These are phyloP conservation scores for Leishmania tarentolae DNA, from an alignment of 208 protist species.

Conservation along the genomic window DNA sequence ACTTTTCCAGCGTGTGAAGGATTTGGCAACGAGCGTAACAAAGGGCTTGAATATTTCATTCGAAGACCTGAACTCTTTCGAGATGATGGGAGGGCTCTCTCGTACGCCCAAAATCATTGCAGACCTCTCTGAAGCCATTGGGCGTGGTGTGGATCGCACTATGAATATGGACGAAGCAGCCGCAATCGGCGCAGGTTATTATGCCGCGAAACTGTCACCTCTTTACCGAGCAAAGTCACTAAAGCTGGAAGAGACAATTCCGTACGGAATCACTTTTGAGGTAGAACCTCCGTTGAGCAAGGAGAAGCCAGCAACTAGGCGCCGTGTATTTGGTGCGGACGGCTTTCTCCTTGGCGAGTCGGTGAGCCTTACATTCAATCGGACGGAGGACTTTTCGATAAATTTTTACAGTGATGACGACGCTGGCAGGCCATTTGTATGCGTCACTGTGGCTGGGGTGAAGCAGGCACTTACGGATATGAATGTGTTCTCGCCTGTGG, in stretches of 20 bases:
- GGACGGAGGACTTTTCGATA: slow-evolving; percentile 76
- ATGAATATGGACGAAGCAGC: slow-evolving; percentile 93
- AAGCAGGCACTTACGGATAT: slow-evolving; percentile 46
- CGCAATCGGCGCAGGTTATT: slow-evolving; percentile 85
- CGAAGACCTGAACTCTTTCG: slow-evolving; percentile 69
- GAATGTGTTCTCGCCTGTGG: slow-evolving; percentile 34
- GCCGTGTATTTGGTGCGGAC: slow-evolving; percentile 16
- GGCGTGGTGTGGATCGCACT: slow-evolving; percentile 75
- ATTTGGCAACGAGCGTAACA: slow-evolving; percentile 59
- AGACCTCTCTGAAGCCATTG: slow-evolving; percentile 59
- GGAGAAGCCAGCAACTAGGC: slow-evolving; percentile 18
- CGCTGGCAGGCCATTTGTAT: slow-evolving; percentile 32
- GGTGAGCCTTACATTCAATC: slow-evolving; percentile 73
- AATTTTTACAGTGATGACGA: slow-evolving; percentile 37
- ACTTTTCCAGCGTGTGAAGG: slow-evolving; percentile 69
- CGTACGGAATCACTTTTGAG: slow-evolving; percentile 56
- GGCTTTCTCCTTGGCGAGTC: slow-evolving; percentile 39
- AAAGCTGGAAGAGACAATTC: slow-evolving; percentile 57
- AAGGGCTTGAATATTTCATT: slow-evolving; percentile 37
- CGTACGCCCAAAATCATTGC: slow-evolving; percentile 86
- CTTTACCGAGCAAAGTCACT: slow-evolving; percentile 82
- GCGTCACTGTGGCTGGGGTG: slow-evolving; percentile 53
- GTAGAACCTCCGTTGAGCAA: slow-evolving; percentile 38
- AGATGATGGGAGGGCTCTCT: slow-evolving; percentile 88
- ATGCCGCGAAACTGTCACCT: slow-evolving; percentile 78